Evolutionary conservation across 2,329 filamentous ascomycete genomes (phyloP).

Genomic region (Pleoardoris graminearum): DNA sequence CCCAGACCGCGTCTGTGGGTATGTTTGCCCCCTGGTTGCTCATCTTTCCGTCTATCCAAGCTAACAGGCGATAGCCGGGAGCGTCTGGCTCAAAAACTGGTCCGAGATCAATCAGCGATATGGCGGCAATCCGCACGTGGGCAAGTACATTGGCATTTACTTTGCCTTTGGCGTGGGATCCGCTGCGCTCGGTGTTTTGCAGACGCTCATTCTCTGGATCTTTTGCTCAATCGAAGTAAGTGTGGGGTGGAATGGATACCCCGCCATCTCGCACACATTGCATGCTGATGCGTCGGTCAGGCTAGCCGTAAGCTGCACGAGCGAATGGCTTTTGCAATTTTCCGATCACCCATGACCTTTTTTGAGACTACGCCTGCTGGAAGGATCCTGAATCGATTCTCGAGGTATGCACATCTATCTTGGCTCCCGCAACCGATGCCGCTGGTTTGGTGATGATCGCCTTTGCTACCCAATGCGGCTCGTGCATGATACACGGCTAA

Average conservation of each 20-base stretch:
- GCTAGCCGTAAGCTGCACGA: constrained; percentile 96
- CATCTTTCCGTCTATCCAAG: constrained; percentile 20
- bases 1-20: constrained; percentile 82
- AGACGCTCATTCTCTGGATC: constrained; percentile 96
- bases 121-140: constrained; percentile 73
- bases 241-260: constrained; percentile 14
- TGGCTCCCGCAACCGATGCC: too few relatives aligned
- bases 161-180: constrained; percentile 91
- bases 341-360: constrained; percentile 97
- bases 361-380: constrained; percentile 97
- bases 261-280: constrained; percentile 12
- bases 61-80: constrained; percentile 62
- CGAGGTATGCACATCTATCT: constrained; percentile 63
- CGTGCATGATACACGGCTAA: constrained; percentile 8
- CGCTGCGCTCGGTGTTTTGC: constrained; percentile 80
- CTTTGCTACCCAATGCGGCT: too few relatives aligned
- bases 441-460: too few relatives aligned
- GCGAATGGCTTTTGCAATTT: constrained; percentile 95
- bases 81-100: constrained; percentile 94
- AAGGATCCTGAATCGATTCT: constrained; percentile 96
- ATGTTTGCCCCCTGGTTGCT: constrained; percentile 36
- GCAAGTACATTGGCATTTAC: constrained; percentile 92
- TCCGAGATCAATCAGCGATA: constrained; percentile 73
- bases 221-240: constrained; percentile 96
- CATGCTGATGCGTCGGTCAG: constrained; percentile 48